Conservation (phyloP, 805 yeast genomes). For the Saccharomycopsis schoenii region DNA sequence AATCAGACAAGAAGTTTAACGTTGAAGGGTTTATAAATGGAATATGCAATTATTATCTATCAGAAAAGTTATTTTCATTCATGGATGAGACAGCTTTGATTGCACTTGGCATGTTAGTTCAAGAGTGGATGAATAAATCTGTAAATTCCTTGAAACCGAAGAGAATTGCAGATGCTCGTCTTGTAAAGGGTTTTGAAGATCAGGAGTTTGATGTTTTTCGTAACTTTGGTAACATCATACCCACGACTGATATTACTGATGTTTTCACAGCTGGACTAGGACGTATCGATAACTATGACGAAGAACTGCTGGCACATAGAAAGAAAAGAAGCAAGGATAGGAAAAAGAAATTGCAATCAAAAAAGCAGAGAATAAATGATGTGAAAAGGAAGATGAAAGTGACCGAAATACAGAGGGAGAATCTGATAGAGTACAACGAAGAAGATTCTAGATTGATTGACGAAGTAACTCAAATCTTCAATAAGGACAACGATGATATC, state of each 20-base stretch:
- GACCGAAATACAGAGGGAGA: not conserved
- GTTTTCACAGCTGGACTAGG: not conserved
- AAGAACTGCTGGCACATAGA: not conserved
- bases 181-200: not conserved
- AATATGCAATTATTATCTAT: not conserved
- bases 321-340: too few relatives aligned
- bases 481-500: not conserved
- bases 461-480: not conserved
- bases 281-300: not conserved
- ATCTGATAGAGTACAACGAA: not conserved
- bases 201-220: not conserved
- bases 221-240: not conserved
- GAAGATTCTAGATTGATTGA: not conserved
- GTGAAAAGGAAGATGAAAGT: not conserved
- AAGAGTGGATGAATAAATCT: conserved; percentile 11
- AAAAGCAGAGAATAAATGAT: too few relatives aligned
- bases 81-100: conserved; percentile 17
- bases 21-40: not conserved
- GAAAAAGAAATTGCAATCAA: too few relatives aligned
- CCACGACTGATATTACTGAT: not conserved
- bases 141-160: not conserved
- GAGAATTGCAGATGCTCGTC: not conserved
- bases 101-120: conserved; percentile 15
- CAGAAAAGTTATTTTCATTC: not conserved
- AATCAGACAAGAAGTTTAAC: not conserved